These are phyloP conservation scores for Rubus idaeus DNA, from an alignment of 306 rosid genomes.

Conservation along the genomic window DNA sequence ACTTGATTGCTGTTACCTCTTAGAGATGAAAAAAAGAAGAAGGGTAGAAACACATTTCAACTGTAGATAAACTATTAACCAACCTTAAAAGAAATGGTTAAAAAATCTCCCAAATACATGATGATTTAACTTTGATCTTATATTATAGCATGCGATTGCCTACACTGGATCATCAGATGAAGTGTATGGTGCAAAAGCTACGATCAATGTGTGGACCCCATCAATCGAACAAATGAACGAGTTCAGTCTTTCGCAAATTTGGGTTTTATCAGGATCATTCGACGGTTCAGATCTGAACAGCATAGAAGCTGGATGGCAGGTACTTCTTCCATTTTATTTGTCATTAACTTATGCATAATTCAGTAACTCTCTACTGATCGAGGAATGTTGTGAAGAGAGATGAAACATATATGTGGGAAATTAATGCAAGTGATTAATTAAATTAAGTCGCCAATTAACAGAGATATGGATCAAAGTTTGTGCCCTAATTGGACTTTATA, in stretches of 20 bases:
- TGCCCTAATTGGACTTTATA: not conserved
- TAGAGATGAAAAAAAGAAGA: no score
- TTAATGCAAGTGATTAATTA: not conserved
- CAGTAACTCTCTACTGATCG: not conserved
- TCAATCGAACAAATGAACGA: slow-evolving; percentile 70
- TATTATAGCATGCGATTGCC: slow-evolving; percentile 77
- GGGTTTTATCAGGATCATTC: slow-evolving; percentile 89
- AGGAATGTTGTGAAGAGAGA: not conserved
- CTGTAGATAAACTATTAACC: no score
- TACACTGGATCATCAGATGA: slow-evolving; percentile 67
- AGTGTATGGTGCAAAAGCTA: slow-evolving; percentile 84
- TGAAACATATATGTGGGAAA: not conserved
- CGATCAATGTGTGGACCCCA: slow-evolving; percentile 93
- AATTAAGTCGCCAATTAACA: not conserved
- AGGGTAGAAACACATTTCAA: no score
- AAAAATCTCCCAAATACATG: not conserved
- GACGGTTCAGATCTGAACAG: slow-evolving; percentile 97
- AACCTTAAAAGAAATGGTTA: no score
- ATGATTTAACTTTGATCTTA: not conserved
- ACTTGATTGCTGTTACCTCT: no score
- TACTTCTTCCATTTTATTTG: slow-evolving; percentile 40
- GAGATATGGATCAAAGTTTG: not conserved
- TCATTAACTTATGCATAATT: not conserved
- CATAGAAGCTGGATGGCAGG: slow-evolving; percentile 99
- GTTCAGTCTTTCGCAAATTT: slow-evolving; percentile 86